These are phyloP conservation scores for Pseudoturritis turrita DNA, from an alignment of 345 rosid species.

Conservation along the genomic window DNA sequence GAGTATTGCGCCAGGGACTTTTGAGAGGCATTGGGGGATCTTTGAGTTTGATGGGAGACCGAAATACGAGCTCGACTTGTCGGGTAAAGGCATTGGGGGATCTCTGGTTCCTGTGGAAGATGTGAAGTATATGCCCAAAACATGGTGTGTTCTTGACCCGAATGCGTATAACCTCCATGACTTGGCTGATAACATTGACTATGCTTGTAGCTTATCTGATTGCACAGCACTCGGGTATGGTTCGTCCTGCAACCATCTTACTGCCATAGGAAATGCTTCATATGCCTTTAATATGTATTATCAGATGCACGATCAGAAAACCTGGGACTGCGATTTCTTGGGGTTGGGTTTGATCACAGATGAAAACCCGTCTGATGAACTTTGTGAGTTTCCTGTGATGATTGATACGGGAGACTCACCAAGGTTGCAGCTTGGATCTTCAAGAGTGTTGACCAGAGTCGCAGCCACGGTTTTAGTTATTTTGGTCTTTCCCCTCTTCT, in stretches of 20 bases:
- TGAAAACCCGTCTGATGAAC: conserved; percentile 56
- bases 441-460: conserved; percentile 1
- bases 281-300: conserved; percentile 83
- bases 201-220: conserved; percentile 67
- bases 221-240: conserved; percentile 76
- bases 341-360: conserved; percentile 52
- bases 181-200: conserved; percentile 48
- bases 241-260: conserved; percentile 65
- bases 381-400: conserved; percentile 69
- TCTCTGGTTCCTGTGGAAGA: conserved; percentile 50
- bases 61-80: conserved; percentile 54
- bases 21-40: conserved; percentile 78
- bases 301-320: conserved; percentile 52
- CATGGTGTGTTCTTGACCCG: conserved; percentile 63
- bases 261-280: conserved; percentile 60
- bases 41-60: conserved; percentile 61
- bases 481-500: conserved; percentile 19
- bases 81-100: conserved; percentile 36
- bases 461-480: conserved; percentile 3
- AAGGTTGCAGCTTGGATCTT: conserved; percentile 9
- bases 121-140: conserved; percentile 45
- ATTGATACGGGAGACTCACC: conserved; percentile 35
- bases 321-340: conserved; percentile 70
- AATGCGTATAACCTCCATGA: conserved; percentile 32
- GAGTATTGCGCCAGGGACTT: conserved; percentile 58